These are phyloP conservation scores for Cercospora sojina DNA, from an alignment of 2,329 filamentous ascomycete species.

Conservation along the genomic window DNA sequence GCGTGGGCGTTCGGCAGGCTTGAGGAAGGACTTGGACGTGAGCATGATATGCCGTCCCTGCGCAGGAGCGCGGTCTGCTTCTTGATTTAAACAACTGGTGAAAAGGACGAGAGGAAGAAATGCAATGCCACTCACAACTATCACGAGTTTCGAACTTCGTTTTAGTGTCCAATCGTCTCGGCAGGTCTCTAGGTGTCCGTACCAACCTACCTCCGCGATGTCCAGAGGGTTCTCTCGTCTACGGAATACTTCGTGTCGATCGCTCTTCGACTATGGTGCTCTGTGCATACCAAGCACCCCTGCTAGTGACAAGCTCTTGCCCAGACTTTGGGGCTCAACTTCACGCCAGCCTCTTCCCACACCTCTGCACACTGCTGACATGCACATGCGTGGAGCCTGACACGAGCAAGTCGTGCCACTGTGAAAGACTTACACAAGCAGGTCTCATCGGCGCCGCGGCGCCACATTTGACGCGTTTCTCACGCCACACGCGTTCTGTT, in stretches of 20 bases:
- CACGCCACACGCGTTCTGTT: constrained; percentile 5
- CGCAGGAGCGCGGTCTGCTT: neutral
- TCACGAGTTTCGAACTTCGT: neutral
- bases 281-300: neutral
- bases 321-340: neutral
- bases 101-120: neutral
- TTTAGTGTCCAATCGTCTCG: neutral
- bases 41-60: neutral
- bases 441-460: constrained; percentile 3
- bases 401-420: neutral
- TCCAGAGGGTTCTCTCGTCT: neutral
- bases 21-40: neutral
- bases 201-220: neutral
- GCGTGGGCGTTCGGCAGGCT: constrained; percentile 5
- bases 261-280: neutral
- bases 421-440: neutral
- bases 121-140: neutral
- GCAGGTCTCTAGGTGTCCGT: neutral
- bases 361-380: neutral
- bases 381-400: neutral
- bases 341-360: neutral
- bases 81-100: neutral
- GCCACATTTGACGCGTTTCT: neutral
- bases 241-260: neutral
- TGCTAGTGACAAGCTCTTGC: constrained; percentile 1